A percentile compares a stretch with the other conserved stretches of the same genome.
Conservation (phyloP, 768 basidiomycete genomes). For the Tulasnella sp. region DNA sequence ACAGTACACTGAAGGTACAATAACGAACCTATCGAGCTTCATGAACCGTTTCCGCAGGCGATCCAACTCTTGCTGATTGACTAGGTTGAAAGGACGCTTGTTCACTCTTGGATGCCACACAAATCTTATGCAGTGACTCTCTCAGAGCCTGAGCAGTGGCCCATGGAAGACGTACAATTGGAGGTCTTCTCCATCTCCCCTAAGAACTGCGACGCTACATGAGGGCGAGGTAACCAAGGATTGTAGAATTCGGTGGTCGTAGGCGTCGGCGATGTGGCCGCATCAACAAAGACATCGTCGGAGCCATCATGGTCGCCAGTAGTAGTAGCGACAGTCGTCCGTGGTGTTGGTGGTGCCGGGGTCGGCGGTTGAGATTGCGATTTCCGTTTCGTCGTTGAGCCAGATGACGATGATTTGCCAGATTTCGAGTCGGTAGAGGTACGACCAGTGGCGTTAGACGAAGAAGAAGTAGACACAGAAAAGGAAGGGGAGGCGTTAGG, state of each 20-base stretch:
- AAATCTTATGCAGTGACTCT: background rate
- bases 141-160: background rate
- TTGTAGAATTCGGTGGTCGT: constrained; percentile 9
- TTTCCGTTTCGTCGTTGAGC: background rate
- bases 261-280: background rate
- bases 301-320: background rate
- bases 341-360: background rate
- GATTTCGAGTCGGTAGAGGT: background rate
- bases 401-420: background rate
- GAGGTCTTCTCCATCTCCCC: constrained; percentile 95
- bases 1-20: background rate
- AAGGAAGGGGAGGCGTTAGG: constrained; percentile 9
- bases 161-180: constrained; percentile 63
- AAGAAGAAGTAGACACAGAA: constrained; percentile 7
- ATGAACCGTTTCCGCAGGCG: constrained; percentile 97
- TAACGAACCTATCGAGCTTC: constrained; percentile 87
- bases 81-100: constrained; percentile 32
- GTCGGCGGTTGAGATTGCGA: background rate
- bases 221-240: constrained; percentile 13
- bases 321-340: background rate
- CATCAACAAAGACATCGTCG: background rate
- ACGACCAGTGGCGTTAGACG: background rate
- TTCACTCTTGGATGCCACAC: background rate
- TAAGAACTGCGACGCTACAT: constrained; percentile 82
- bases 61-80: constrained; percentile 89